Percentiles rank a stretch among this genome's conserved stretches.
Conservation (phyloP, 805 yeast genomes). For the Ogataea trehaloabstinens region DNA sequence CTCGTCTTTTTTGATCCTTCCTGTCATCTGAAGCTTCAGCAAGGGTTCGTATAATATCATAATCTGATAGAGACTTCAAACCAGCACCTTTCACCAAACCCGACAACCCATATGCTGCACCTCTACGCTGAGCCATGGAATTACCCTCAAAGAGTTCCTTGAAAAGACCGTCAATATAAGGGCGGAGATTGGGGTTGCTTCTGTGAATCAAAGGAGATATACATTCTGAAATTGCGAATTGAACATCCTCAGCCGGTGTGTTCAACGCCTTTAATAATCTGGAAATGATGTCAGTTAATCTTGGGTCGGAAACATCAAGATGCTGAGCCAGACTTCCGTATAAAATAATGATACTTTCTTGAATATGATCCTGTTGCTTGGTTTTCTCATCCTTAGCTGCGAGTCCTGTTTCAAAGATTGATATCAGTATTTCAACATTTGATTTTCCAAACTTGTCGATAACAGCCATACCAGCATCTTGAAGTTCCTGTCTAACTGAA, state of each 20-base stretch:
- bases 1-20: constrained; percentile 69
- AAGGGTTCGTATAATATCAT: constrained; percentile 72
- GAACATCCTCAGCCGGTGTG: constrained; percentile 89
- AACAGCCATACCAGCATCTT: constrained; percentile 82
- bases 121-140: constrained; percentile 61
- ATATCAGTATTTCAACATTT: constrained; percentile 70
- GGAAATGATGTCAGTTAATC: constrained; percentile 64
- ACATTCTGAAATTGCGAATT: constrained; percentile 81
- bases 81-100: constrained; percentile 93
- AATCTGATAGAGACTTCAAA: constrained; percentile 68
- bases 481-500: constrained; percentile 75
- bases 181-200: constrained; percentile 48
- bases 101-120: constrained; percentile 95
- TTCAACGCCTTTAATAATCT: constrained; percentile 72
- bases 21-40: constrained; percentile 86
- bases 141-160: constrained; percentile 56
- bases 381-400: constrained; percentile 47
- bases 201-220: constrained; percentile 76
- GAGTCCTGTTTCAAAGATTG: constrained; percentile 73
- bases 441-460: constrained; percentile 64
- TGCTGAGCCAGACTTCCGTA: constrained; percentile 93
- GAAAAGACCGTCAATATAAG: constrained; percentile 57
- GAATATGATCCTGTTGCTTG: constrained; percentile 56
- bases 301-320: constrained; percentile 60
- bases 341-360: constrained; percentile 78